Evolutionary conservation across 2,329 filamentous ascomycete species (phyloP), one percentile per base, ranked within the genome.

Genomic region (Exutisphaerella laricina): DNA sequence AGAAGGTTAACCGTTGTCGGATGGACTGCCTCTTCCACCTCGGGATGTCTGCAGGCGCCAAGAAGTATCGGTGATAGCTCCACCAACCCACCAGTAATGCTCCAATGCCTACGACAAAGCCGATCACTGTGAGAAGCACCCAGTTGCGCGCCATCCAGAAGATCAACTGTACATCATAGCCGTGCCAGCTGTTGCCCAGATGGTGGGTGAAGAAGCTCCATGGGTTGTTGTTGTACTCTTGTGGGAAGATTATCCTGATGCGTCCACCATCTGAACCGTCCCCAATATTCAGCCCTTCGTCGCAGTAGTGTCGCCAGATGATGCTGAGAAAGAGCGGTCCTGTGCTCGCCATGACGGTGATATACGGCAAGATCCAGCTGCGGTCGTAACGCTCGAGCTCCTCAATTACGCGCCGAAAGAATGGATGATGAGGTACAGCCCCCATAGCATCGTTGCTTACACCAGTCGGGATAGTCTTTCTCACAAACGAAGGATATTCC

Each of bases 371-470:
- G 28, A 79, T 58, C 84, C 84, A 89, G 50, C 77, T 77, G 46
- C 78, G 74, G 58, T 85, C 75, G 64, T 85, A 86, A 41, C 73
- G 70, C 44, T 78, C 73, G n/a, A 89, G 69, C 9, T 75, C 72
- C 49, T 84, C 74, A 55, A 87, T 84, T 28, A 84, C 80, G 36
- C 74, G 72, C 38, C 80, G 70, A 70, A 88, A 88, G 69, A 86
- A 86, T 0, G 84, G 84, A 56, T 89, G 85, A 47, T 79, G 74
- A 0, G 82, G 79, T 0, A 85, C 73, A 12, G 83, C 69, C 36
- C 83, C 83, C 84, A 89, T 88, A 29, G 81, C 82, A 58, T 89
- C 85, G 68, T 89, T 89, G 53, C 81, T 85, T 54, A 89, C 85
- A 49, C 85, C 85, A 1, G 85, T 89, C 2, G 85, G 85, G 2